A percentile compares a stretch with the other conserved stretches of the same genome.
Evolutionary conservation across 176 grass and related monocot species (phyloP).

Genomic region (Rhynchospora tenuis): DNA sequence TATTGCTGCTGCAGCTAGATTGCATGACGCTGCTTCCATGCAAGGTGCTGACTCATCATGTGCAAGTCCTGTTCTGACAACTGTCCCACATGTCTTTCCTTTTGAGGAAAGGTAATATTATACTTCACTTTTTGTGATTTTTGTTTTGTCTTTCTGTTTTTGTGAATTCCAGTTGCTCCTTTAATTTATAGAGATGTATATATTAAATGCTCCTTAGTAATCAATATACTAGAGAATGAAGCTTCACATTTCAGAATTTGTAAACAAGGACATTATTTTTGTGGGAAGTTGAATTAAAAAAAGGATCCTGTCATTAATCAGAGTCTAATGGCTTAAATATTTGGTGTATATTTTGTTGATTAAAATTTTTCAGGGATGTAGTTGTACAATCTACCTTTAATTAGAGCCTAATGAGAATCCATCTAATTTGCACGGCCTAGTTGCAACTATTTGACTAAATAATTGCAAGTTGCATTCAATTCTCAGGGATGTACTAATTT

Average conservation of each 20-base stretch:
- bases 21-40: slow-evolving; percentile 66
- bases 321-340: slow-evolving; percentile 1
- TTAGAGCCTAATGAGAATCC: too few species aligned
- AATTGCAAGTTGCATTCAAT: too few species aligned
- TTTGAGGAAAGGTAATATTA: slow-evolving; percentile 77
- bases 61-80: slow-evolving; percentile 64
- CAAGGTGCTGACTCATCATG: slow-evolving; percentile 35
- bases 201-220: background rate
- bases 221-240: background rate
- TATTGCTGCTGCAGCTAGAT: slow-evolving; percentile 70
- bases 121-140: slow-evolving; percentile 9
- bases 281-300: background rate
- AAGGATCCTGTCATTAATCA: background rate
- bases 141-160: background rate
- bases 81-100: slow-evolving; percentile 90
- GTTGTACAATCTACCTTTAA: too few species aligned
- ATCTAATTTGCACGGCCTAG: too few species aligned
- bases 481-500: too few species aligned
- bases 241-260: background rate
- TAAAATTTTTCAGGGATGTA: too few species aligned
- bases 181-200: background rate
- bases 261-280: background rate
- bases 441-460: too few species aligned
- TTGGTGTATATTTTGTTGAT: background rate
- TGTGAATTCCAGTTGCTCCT: background rate